These are phyloP conservation scores for Parachlorella kessleri DNA, from an alignment of 139 green algal species.

Conservation along the genomic window DNA sequence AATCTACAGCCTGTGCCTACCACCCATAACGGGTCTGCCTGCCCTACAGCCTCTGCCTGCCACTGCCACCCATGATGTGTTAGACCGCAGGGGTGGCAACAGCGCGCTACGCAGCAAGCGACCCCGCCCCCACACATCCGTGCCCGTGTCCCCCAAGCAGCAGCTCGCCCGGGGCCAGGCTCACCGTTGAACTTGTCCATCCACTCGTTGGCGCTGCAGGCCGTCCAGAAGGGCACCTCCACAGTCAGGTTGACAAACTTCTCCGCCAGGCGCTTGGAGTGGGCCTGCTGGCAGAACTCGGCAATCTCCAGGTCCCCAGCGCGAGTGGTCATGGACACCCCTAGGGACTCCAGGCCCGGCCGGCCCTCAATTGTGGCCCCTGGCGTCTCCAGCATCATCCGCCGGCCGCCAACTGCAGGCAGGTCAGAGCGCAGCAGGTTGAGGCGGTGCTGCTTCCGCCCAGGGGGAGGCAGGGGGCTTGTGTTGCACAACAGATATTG, in stretches of 20 bases:
- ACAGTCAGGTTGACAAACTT: background rate
- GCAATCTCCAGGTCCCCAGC: background rate
- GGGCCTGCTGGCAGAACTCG: background rate
- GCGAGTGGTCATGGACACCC: background rate
- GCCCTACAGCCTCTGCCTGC: background rate
- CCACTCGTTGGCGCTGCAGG: background rate
- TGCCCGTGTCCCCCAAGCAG: no score
- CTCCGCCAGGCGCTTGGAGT: background rate
- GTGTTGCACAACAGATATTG: background rate
- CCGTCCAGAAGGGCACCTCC: constrained; percentile 4
- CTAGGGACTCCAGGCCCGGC: background rate
- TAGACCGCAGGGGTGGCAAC: background rate
- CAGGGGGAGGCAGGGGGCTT: no score
- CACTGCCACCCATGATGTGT: background rate
- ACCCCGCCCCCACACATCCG: background rate
- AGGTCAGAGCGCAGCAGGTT: no score
- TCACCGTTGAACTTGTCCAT: constrained; percentile 2
- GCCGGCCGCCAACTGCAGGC: background rate
- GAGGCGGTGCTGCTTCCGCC: no score
- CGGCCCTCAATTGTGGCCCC: background rate
- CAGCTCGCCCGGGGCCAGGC: no score
- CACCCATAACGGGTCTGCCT: background rate
- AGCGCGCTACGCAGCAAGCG: background rate
- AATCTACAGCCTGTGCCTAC: no score
- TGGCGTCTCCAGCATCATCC: background rate